Evolutionary conservation across 73 alveolate genomes (phyloP), one percentile per base, ranked within the genome.

Genomic region (Paramecium sexaurelia): DNA sequence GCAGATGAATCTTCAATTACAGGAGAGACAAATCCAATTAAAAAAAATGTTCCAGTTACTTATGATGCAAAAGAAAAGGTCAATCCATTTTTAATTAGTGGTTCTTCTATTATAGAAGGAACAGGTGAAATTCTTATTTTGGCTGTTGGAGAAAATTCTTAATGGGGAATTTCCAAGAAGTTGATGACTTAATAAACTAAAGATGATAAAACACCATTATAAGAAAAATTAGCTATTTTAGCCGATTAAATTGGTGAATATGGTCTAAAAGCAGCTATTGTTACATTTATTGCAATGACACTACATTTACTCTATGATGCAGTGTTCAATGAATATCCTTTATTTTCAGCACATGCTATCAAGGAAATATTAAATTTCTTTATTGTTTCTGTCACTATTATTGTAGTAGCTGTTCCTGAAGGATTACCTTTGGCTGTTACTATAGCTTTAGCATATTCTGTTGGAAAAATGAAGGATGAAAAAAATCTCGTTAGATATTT

Each of bases 391-490:
- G 96, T 97, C 68, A 96, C 99, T 19, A 96, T 97, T 43, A 94
- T 97, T 61, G 99, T 97, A 29, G 98, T 96, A 17, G 99, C 99
- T 26, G 97, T 97, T 67, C 99, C 99, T 15, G 99, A 97, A 93
- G 99, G 99, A 57, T 95, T 97, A 32, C 99, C 99, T 29, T 87
- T 97, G 84, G 99, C 99, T 69, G 99, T 97, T 27, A 97, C 99
- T 3, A 94, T 97, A 86, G 95, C 99, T 39, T 88, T 97, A 55
- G 99, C 99, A 45, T 97, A 90, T 92, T 92, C 98, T n/a, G 99
- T 96, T 27, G 97, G 95, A 55, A 94, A 96, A 95, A 97, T 97
- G 99, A 97, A 96, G 92, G 95, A 97, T 51, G 97, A 96, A 93
- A 97, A 96, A 87, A 97, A 97, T 94, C 93, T 97, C 55, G 99